These are phyloP conservation scores for Penicillium steckii DNA, from an alignment of 495 filamentous ascomycete species.

Conservation along the genomic window DNA sequence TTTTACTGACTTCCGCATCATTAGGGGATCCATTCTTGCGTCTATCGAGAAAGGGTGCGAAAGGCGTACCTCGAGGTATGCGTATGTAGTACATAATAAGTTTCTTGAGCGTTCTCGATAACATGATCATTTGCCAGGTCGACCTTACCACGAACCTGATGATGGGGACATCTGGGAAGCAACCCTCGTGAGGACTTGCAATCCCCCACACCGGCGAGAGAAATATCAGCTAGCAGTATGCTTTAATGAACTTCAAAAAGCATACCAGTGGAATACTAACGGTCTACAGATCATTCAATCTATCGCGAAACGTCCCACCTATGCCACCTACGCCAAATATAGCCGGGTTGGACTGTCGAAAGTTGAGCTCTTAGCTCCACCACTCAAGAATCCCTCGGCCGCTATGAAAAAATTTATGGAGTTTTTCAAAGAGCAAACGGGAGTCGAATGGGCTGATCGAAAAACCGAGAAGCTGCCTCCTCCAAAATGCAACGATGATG, in stretches of 20 bases:
- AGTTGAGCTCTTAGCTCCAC: constrained; percentile 31
- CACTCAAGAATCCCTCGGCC: constrained; percentile 23
- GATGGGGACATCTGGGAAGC: constrained; percentile 13
- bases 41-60: neutral
- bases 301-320: constrained; percentile 42
- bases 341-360: constrained; percentile 24
- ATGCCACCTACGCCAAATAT: constrained; percentile 40
- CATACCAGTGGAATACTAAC: neutral
- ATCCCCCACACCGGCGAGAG: constrained; percentile 13
- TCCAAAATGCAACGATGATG: constrained; percentile 21
- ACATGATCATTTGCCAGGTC: neutral
- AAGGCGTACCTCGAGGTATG: neutral
- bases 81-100: neutral
- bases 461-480: constrained; percentile 10
- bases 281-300: constrained; percentile 53
- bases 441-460: constrained; percentile 55
- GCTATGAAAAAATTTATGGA: constrained; percentile 49
- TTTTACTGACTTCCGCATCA: neutral
- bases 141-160: neutral
- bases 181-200: neutral
- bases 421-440: constrained; percentile 57
- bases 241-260: neutral
- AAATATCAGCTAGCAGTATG: constrained; percentile 33
- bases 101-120: neutral
- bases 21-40: neutral